phyloP scores from a whole-genome alignment of 768 basidiomycete genomes.

The Lactarius evosmus region DNA sequence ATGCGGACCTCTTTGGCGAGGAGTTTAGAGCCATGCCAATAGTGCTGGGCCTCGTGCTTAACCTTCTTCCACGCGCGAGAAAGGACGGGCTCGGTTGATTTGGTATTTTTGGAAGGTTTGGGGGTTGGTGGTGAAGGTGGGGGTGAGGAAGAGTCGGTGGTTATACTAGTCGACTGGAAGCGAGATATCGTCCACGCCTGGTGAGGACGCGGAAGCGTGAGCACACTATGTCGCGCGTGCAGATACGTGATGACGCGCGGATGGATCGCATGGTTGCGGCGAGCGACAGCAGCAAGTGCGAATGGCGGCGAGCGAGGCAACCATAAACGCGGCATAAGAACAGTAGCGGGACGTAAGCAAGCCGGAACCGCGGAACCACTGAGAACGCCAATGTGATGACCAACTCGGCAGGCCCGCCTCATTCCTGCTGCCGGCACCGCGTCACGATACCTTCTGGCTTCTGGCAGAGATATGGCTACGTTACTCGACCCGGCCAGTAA shows the following conservation, averaged over 20 bases:
- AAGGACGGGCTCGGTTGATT: conserved; percentile 43
- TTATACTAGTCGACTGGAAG: conserved; percentile 35
- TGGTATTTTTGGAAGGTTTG: conserved; percentile 36
- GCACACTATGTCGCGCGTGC: conserved; percentile 21
- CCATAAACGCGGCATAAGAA: conserved; percentile 73
- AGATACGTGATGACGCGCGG: conserved; percentile 23
- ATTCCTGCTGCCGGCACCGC: conserved; percentile 26
- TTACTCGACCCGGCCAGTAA: conserved; percentile 45
- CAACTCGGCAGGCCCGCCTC: conserved; percentile 2
- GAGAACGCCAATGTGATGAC: conserved; percentile 2
- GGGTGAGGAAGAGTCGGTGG: conserved; percentile 43
- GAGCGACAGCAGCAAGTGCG: conserved; percentile 39
- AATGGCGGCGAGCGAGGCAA: conserved; percentile 55
- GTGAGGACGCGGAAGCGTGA: conserved; percentile 22
- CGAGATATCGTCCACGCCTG: conserved; percentile 11
- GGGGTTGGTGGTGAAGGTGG: conserved; percentile 25
- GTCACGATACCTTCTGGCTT: too few species aligned
- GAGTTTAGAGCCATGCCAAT: conserved; percentile 95
- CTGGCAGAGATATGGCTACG: too few species aligned
- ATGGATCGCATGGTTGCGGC: conserved; percentile 27
- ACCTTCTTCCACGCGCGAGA: conserved; percentile 85
- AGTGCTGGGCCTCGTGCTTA: conserved; percentile 94
- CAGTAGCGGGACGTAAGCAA: conserved; percentile 2
- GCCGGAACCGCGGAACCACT: background rate
- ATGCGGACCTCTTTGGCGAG: conserved; percentile 94